Conservation (phyloP, 441 rosid species). For the Erysimum pusillum region DNA sequence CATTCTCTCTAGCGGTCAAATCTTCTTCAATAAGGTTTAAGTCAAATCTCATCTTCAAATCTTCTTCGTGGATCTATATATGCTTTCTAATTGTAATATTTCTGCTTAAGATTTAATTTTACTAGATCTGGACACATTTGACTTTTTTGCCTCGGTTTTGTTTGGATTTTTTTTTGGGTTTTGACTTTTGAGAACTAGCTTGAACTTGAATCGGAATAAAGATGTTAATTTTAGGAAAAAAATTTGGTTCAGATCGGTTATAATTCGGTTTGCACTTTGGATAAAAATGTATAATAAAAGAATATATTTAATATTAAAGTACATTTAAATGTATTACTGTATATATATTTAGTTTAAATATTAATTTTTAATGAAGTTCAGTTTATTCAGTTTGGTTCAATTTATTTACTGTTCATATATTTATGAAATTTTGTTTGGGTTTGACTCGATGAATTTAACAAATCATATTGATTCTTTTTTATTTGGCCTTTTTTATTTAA, state of each 20-base stretch:
- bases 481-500: no score
- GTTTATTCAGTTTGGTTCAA: no score
- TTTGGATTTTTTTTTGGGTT: not conserved
- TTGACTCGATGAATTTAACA: no score
- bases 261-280: not conserved
- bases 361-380: no score
- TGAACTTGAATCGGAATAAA: not conserved
- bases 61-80: slow-evolving; percentile 30
- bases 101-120: not conserved
- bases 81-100: not conserved
- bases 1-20: slow-evolving; percentile 92
- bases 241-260: not conserved
- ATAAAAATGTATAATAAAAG: no score
- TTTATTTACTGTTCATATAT: no score
- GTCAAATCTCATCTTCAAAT: slow-evolving; percentile 2
- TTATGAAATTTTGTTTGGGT: no score
- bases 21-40: slow-evolving; percentile 96
- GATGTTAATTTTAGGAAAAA: not conserved
- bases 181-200: not conserved
- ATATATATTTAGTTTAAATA: not conserved
- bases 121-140: not conserved
- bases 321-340: not conserved
- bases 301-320: not conserved
- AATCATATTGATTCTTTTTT: no score
- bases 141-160: not conserved